A percentile compares a stretch with the other conserved stretches of the same genome.
phyloP scores from a whole-genome alignment of 2,329 filamentous ascomycete species.

The Hymenoscyphus fructigenus region DNA sequence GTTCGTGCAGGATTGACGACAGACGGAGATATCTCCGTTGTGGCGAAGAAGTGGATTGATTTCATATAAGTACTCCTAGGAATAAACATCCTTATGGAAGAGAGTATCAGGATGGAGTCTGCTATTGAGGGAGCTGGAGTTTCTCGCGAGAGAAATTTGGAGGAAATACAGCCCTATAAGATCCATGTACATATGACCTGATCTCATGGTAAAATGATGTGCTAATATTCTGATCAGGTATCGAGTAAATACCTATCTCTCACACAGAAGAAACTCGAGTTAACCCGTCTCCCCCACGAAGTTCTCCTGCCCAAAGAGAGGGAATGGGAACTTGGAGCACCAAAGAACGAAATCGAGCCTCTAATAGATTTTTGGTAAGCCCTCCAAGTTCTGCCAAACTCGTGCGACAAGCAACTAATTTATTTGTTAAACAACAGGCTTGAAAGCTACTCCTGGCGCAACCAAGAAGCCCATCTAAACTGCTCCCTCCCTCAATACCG shows the following conservation, averaged over 20 bases:
- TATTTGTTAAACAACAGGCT: slow-evolving; percentile 49
- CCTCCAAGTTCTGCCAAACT: background rate
- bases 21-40: no score
- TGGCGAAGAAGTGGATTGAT: no score
- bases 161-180: slow-evolving; percentile 54
- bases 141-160: slow-evolving; percentile 6
- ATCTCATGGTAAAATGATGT: slow-evolving; percentile 4
- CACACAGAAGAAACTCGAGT: slow-evolving; percentile 65
- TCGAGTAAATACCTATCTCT: slow-evolving; percentile 66
- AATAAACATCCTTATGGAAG: no score
- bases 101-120: no score
- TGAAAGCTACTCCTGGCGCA: slow-evolving; percentile 64
- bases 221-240: slow-evolving; percentile 45
- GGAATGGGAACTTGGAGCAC: slow-evolving; percentile 52
- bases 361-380: slow-evolving; percentile 64
- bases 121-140: no score
- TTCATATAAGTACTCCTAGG: no score
- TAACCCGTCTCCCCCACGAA: slow-evolving; percentile 64
- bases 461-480: slow-evolving; percentile 59
- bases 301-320: slow-evolving; percentile 46
- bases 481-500: slow-evolving; percentile 61
- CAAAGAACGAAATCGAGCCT: slow-evolving; percentile 61
- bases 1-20: no score
- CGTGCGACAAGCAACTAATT: background rate
- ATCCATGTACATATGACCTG: slow-evolving; percentile 50